A percentile compares a stretch with the other conserved stretches of the same genome.
Evolutionary conservation across 495 filamentous ascomycete species (phyloP).

Genomic region (Penicillium ucsense): DNA sequence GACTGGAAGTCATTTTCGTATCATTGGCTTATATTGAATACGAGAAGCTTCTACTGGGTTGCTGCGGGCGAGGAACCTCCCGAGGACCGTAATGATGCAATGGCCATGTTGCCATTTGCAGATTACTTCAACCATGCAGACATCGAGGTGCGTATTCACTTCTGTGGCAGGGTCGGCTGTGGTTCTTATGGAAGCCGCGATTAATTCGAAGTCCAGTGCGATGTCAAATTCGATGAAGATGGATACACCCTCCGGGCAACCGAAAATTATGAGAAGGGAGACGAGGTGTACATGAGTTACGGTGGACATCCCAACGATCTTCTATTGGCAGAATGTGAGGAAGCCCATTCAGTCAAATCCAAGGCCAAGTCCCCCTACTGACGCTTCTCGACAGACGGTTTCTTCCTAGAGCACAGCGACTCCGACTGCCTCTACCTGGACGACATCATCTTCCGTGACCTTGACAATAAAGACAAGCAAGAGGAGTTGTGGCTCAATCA

Average conservation of each 20-base stretch:
- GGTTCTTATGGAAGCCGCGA: background rate
- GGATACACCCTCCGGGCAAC: constrained; percentile 53
- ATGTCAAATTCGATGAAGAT: constrained; percentile 46
- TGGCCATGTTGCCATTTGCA: constrained; percentile 75
- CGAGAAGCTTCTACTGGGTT: constrained; percentile 71
- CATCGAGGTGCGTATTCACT: constrained; percentile 23
- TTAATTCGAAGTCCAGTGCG: constrained; percentile 34
- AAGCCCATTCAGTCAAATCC: background rate
- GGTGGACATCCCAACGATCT: constrained; percentile 75
- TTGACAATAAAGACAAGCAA: constrained; percentile 33
- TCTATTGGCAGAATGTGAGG: constrained; percentile 62
- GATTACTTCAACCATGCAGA: constrained; percentile 83
- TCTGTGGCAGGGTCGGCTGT: background rate
- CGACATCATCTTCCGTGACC: constrained; percentile 48
- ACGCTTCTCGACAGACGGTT: constrained; percentile 47
- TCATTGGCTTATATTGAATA: constrained; percentile 75
- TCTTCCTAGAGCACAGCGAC: constrained; percentile 56
- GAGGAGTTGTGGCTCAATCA: constrained; percentile 44
- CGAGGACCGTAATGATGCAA: constrained; percentile 52
- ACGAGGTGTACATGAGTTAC: constrained; percentile 75
- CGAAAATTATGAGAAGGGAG: constrained; percentile 48
- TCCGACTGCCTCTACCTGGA: constrained; percentile 64
- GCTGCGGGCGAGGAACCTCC: constrained; percentile 41
- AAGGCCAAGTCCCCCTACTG: background rate
- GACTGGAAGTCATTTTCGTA: constrained; percentile 50